A percentile compares a stretch with the other conserved stretches of the same genome.
phyloP scores from a whole-genome alignment of 202 grass and related monocot species.

The Setaria viridis region DNA sequence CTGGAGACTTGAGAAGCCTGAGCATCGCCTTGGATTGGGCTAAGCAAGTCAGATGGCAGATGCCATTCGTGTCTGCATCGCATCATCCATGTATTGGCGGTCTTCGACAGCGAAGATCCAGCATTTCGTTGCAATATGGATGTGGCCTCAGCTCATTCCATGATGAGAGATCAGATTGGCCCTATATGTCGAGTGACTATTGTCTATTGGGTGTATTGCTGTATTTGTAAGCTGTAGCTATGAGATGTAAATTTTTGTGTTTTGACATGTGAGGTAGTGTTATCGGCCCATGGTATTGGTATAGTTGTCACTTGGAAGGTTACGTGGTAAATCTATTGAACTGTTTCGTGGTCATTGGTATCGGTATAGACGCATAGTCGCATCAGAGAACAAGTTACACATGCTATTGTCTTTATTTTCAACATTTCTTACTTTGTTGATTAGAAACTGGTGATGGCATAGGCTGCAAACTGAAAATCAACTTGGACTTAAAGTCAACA shows the following conservation, averaged over 20 bases:
- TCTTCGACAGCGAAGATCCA: not conserved
- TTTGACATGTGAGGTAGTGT: not conserved
- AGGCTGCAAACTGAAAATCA: too few relatives aligned
- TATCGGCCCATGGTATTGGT: not conserved
- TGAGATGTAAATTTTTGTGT: not conserved
- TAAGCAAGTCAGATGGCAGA: not conserved
- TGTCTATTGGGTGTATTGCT: constrained; percentile 20
- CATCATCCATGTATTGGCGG: not conserved
- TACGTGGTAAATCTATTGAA: not conserved
- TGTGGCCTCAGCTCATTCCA: not conserved
- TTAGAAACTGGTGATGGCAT: too few relatives aligned
- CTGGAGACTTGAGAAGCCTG: constrained; percentile 42
- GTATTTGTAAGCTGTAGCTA: constrained; percentile 26
- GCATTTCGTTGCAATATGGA: not conserved
- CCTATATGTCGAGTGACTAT: not conserved
- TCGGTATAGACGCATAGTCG: not conserved
- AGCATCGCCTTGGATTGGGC: not conserved
- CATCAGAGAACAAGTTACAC: not conserved
- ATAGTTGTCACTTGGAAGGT: constrained; percentile 10
- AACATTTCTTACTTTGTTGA: too few relatives aligned
- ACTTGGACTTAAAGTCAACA: too few relatives aligned
- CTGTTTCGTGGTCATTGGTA: not conserved
- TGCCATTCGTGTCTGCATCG: not conserved
- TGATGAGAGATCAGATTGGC: not conserved
- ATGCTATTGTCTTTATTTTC: not conserved